Percentiles rank a stretch among this genome's conserved stretches.
These are phyloP conservation scores for Dactylorhiza incarnata DNA, from an alignment of 106 monocot species.

Conservation along the genomic window DNA sequence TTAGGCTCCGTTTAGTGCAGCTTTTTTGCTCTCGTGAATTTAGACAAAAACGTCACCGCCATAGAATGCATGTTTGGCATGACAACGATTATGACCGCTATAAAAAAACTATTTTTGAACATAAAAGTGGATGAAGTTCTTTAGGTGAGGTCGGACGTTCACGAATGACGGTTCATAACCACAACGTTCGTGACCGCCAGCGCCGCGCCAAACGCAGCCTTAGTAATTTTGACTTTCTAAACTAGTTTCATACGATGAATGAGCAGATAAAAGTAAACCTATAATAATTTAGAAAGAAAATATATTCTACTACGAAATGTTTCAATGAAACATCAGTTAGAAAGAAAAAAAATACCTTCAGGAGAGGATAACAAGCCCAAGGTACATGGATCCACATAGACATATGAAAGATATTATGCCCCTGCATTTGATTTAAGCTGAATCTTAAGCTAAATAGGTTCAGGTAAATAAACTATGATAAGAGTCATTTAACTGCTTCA, in stretches of 20 bases:
- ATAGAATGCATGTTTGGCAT: too few relatives aligned
- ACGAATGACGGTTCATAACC: not conserved
- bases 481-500: not conserved
- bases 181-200: too few relatives aligned
- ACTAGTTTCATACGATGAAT: not conserved
- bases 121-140: too few relatives aligned
- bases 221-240: not conserved
- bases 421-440: conserved; percentile 36
- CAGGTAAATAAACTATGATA: not conserved
- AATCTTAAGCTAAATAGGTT: conserved; percentile 5
- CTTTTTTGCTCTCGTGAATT: too few relatives aligned
- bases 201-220: too few relatives aligned
- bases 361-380: conserved; percentile 84
- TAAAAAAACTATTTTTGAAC: too few relatives aligned
- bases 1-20: too few relatives aligned
- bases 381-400: conserved; percentile 81
- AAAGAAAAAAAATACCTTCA: conserved; percentile 27
- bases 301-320: not conserved
- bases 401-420: conserved; percentile 83
- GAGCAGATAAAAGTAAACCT: too few relatives aligned
- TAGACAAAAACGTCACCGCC: too few relatives aligned
- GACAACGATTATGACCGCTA: too few relatives aligned
- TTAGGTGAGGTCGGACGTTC: too few relatives aligned
- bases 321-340: not conserved
- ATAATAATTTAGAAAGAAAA: too few relatives aligned